Percentiles rank a stretch among this genome's conserved stretches.
Evolutionary conservation across 1,284 basidiomycete species (phyloP).

Genomic region (Cystobasidiaceae sp.): DNA sequence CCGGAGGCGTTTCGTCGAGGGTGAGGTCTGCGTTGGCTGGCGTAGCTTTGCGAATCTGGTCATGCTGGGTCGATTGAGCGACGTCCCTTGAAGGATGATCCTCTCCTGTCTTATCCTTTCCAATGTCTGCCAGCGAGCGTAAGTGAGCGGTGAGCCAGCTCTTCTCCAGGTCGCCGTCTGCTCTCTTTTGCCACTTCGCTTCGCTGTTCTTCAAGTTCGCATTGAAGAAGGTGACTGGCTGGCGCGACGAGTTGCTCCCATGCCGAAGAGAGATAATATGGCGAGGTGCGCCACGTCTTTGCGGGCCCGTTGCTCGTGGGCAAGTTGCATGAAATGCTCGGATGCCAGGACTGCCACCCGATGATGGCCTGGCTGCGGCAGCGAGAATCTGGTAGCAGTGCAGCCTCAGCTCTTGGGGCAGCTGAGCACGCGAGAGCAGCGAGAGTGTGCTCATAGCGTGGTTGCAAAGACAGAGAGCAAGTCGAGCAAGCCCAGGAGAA

Average conservation of each 20-base stretch:
- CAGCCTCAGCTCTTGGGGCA: no score
- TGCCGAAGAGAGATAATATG: background rate
- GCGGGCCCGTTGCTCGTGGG: background rate
- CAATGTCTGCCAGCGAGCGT: background rate
- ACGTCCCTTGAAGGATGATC: background rate
- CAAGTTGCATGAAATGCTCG: background rate
- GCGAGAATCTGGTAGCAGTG: no score
- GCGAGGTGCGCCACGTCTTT: background rate
- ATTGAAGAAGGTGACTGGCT: constrained; percentile 13
- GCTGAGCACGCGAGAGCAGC: no score
- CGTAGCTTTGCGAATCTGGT: background rate
- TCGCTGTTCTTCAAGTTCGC: background rate
- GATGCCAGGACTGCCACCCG: background rate
- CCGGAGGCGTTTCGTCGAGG: constrained; percentile 3
- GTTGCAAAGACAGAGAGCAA: no score
- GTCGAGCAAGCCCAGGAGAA: no score
- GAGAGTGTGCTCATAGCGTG: no score
- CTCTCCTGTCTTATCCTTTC: background rate
- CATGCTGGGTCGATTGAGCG: no score
- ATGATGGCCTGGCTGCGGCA: background rate
- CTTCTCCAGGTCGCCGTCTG: constrained; percentile 9
- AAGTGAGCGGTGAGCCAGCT: constrained; percentile 18
- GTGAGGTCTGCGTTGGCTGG: constrained; percentile 19
- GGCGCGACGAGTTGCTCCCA: background rate
- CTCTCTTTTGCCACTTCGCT: background rate